Evolutionary conservation across 305 asterid species (phyloP).

Genomic region (Rubia peregrina): DNA sequence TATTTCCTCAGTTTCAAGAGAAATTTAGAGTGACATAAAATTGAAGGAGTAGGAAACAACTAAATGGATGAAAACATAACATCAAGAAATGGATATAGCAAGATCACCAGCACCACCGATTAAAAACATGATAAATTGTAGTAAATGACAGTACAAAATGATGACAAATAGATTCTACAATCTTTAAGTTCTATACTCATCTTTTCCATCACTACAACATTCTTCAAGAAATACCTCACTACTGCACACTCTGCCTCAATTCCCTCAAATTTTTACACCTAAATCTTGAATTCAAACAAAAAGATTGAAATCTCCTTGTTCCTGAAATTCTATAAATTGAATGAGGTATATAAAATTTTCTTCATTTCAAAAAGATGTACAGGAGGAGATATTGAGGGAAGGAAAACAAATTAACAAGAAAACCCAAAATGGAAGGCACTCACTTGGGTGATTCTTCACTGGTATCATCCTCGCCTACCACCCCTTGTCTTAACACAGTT

Average conservation of each 20-base stretch:
- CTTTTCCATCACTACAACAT: too few species aligned
- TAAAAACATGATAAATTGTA: background rate
- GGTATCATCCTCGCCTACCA: constrained; percentile 90
- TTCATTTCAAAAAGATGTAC: background rate
- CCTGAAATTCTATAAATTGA: too few species aligned
- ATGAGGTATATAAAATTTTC: too few species aligned
- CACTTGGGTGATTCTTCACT: constrained; percentile 94
- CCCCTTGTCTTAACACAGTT: constrained; percentile 86
- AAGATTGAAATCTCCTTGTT: too few species aligned
- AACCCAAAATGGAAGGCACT: constrained; percentile 15
- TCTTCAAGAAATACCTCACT: too few species aligned
- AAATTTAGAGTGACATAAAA: background rate
- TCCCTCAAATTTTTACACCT: too few species aligned
- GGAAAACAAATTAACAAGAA: constrained; percentile 12
- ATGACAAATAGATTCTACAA: background rate
- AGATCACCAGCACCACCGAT: background rate
- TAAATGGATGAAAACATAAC: background rate
- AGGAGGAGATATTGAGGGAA: constrained; percentile 7
- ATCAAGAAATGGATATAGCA: background rate
- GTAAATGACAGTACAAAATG: background rate
- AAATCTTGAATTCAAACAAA: too few species aligned
- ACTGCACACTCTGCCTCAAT: too few species aligned
- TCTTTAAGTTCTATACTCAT: too few species aligned
- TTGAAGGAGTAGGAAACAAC: background rate
- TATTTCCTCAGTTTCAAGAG: constrained; percentile 22